Evolutionary conservation across 2,329 filamentous ascomycete species (phyloP).

Genomic region (Colletotrichum sojae): DNA sequence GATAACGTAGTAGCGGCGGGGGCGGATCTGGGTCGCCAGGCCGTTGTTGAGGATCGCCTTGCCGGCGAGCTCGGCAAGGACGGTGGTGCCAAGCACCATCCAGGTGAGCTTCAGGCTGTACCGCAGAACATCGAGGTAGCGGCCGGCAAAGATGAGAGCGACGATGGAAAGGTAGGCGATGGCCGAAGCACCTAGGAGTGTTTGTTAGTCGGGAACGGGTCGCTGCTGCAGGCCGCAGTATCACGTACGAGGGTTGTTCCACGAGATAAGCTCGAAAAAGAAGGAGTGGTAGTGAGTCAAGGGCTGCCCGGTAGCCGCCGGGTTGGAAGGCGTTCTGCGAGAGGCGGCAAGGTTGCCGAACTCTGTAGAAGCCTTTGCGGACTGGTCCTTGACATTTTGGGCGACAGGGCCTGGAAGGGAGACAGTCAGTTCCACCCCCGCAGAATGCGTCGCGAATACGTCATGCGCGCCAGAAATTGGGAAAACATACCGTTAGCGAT

Average conservation of each 20-base stretch:
- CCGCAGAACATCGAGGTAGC: slow-evolving; percentile 77
- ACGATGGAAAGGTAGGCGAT: slow-evolving; percentile 74
- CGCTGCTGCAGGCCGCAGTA: background rate
- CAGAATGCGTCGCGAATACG: slow-evolving; percentile 15
- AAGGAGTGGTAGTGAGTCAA: slow-evolving; percentile 80
- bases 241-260: slow-evolving; percentile 75
- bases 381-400: slow-evolving; percentile 70
- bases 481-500: slow-evolving; percentile 61
- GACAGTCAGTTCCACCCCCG: slow-evolving; percentile 31
- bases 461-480: slow-evolving; percentile 5
- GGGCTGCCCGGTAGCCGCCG: slow-evolving; percentile 72
- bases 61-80: slow-evolving; percentile 72
- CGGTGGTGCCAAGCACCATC: slow-evolving; percentile 72
- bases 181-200: slow-evolving; percentile 69
- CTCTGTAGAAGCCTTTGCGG: slow-evolving; percentile 68
- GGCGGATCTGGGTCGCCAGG: slow-evolving; percentile 75
- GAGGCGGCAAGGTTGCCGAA: slow-evolving; percentile 71
- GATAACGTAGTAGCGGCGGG: slow-evolving; percentile 77
- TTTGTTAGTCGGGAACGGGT: slow-evolving; percentile 29
- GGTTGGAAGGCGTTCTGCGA: slow-evolving; percentile 67
- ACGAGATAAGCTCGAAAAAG: slow-evolving; percentile 78
- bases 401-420: slow-evolving; percentile 67
- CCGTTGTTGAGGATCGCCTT: slow-evolving; percentile 74
- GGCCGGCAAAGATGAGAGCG: slow-evolving; percentile 71
- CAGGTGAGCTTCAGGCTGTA: slow-evolving; percentile 77